Evolutionary conservation across 2,329 filamentous ascomycete genomes (phyloP).

Genomic region (Bipolaris cookei): DNA sequence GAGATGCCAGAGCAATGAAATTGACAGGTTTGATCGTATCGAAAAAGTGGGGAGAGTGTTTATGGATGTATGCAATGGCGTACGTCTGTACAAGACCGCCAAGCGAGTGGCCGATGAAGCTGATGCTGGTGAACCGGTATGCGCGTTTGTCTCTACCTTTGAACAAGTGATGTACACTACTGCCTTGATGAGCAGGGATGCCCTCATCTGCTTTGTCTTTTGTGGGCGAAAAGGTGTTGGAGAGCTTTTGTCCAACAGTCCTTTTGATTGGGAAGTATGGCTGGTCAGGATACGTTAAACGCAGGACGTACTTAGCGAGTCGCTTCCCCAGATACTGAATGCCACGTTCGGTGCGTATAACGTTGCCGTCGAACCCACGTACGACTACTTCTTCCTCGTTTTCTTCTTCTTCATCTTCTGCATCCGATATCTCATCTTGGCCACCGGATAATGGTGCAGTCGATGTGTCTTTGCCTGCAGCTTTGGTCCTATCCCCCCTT

Average conservation of each 20-base stretch:
- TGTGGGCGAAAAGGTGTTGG: conserved; percentile 54
- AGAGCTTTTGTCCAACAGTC: conserved; percentile 56
- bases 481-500: conserved; percentile 7
- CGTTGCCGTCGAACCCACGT: conserved; percentile 87
- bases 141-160: conserved; percentile 59
- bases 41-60: conserved; percentile 92
- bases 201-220: conserved; percentile 54
- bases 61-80: conserved; percentile 94
- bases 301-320: conserved; percentile 86
- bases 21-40: conserved; percentile 84
- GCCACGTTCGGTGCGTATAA: conserved; percentile 87
- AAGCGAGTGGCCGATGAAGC: conserved; percentile 90
- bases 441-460: conserved; percentile 58
- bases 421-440: conserved; percentile 54
- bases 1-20: conserved; percentile 86
- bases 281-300: conserved; percentile 92
- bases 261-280: conserved; percentile 76
- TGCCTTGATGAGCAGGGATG: conserved; percentile 64
- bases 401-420: conserved; percentile 71
- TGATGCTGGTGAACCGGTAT: conserved; percentile 92
- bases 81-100: conserved; percentile 92
- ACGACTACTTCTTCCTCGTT: conserved; percentile 88
- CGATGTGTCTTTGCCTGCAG: conserved; percentile 33
- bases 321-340: conserved; percentile 98
- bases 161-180: conserved; percentile 62